Evolutionary conservation across 139 green algal species (phyloP).

Genomic region (Picochlorum sp.): DNA sequence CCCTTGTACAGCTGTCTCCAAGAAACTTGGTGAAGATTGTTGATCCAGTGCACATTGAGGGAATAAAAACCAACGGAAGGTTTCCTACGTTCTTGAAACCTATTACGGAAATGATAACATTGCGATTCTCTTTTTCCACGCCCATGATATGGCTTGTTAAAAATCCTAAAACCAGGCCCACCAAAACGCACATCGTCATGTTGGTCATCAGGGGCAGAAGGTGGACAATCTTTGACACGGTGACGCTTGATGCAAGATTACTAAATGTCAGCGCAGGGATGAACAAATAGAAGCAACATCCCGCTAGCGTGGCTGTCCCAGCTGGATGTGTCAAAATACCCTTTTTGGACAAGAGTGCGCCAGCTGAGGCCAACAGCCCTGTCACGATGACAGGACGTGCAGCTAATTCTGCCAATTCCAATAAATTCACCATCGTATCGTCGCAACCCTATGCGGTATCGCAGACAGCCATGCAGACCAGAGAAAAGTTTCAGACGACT

Average conservation of each 20-base stretch:
- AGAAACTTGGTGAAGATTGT: conserved; percentile 14
- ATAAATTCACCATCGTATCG: neutral
- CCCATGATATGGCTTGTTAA: conserved; percentile 1
- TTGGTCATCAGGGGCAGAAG: conserved; percentile 28
- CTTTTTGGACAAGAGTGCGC: conserved; percentile 8
- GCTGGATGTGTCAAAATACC: neutral
- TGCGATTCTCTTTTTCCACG: conserved; percentile 1
- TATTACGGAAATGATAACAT: neutral
- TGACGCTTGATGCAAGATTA: conserved; percentile 17
- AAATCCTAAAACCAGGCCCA: conserved; percentile 13
- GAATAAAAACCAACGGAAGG: conserved; percentile 27
- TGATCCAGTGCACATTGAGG: conserved; percentile 14
- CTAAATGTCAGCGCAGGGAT: conserved; percentile 17
- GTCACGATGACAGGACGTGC: conserved; percentile 17
- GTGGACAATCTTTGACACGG: conserved; percentile 9
- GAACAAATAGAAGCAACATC: conserved; percentile 16
- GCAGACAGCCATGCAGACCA: too few relatives aligned
- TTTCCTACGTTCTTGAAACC: conserved; percentile 28
- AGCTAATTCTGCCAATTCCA: conserved; percentile 10
- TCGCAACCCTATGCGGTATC: too few relatives aligned
- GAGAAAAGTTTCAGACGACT: too few relatives aligned
- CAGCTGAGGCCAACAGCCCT: conserved; percentile 10
- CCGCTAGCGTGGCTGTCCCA: conserved; percentile 4
- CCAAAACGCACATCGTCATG: conserved; percentile 14
- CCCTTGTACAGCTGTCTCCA: conserved; percentile 14